These are phyloP conservation scores for Peronospora tabacina DNA, from an alignment of 352 stramenopile genomes.

Conservation along the genomic window DNA sequence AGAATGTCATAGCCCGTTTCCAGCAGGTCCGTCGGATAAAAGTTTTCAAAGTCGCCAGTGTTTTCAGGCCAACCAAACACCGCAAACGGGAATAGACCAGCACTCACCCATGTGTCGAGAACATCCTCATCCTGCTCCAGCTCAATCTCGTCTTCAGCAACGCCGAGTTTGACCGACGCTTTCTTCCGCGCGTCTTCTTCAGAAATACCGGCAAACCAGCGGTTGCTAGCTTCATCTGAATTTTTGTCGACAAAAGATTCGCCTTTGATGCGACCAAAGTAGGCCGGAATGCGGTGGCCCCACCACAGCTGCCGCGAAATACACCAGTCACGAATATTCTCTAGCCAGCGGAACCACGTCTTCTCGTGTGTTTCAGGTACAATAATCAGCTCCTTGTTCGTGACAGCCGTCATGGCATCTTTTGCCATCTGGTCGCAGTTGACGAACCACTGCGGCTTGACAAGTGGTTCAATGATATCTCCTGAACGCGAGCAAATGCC, in stretches of 20 bases:
- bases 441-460: conserved; percentile 99
- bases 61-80: conserved; percentile 79
- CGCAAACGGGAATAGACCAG: conserved; percentile 92
- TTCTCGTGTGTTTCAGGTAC: conserved; percentile 88
- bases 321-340: conserved; percentile 99
- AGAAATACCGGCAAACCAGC: conserved; percentile 72
- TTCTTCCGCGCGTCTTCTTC: conserved; percentile 87
- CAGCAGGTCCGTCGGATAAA: conserved; percentile 94
- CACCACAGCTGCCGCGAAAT: conserved; percentile 99
- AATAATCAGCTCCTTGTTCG: conserved; percentile 76
- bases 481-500: conserved; percentile 96
- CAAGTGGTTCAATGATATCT: conserved; percentile 98
- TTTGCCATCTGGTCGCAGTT: conserved; percentile 85
- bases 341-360: conserved; percentile 96
- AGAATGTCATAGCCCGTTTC: conserved; percentile 99
- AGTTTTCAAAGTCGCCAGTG: conserved; percentile 71
- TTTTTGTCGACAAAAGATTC: conserved; percentile 71
- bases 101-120: conserved; percentile 99
- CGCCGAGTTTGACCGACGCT: conserved; percentile 60
- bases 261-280: conserved; percentile 90
- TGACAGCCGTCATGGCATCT: conserved; percentile 75
- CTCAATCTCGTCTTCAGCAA: conserved; percentile 52
- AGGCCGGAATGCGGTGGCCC: conserved; percentile 98
- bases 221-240: conserved; percentile 41
- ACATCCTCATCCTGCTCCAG: conserved; percentile 98